Evolutionary conservation across 2,329 filamentous ascomycete species (phyloP).

Genomic region (Dothideomycetidae sp.): DNA sequence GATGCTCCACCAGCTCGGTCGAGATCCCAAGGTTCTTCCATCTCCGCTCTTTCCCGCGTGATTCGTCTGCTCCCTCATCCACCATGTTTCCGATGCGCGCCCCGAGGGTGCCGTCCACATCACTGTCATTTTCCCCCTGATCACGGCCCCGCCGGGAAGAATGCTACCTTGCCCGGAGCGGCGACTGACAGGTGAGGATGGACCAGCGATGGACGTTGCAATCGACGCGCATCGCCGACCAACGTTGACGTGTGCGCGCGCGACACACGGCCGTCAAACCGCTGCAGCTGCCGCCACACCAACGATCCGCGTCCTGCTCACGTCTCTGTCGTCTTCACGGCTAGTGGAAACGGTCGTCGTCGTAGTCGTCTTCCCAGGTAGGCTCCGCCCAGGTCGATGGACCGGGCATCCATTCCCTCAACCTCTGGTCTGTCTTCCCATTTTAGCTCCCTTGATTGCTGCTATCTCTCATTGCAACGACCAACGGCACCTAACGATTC

Average conservation of each 20-base stretch:
- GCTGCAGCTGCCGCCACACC: slow-evolving; percentile 7
- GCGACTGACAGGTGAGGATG: neutral
- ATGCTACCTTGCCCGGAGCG: neutral
- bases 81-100: neutral
- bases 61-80: neutral
- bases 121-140: neutral
- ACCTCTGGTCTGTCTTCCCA: neutral
- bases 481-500: slow-evolving; percentile 7
- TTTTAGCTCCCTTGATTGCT: no score
- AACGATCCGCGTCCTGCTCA: slow-evolving; percentile 1
- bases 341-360: slow-evolving; percentile 1
- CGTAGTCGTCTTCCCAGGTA: no score
- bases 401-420: no score
- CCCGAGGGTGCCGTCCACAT: neutral
- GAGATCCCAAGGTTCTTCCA: neutral
- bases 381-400: no score
- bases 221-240: slow-evolving; percentile 6
- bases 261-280: neutral
- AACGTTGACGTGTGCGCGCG: slow-evolving; percentile 1
- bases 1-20: neutral
- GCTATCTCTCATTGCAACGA: slow-evolving; percentile 11
- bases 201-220: slow-evolving; percentile 3
- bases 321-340: neutral
- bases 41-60: neutral
- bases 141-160: neutral